Conservation (phyloP, 306 rosid species). For the Canavalia gladiata region DNA sequence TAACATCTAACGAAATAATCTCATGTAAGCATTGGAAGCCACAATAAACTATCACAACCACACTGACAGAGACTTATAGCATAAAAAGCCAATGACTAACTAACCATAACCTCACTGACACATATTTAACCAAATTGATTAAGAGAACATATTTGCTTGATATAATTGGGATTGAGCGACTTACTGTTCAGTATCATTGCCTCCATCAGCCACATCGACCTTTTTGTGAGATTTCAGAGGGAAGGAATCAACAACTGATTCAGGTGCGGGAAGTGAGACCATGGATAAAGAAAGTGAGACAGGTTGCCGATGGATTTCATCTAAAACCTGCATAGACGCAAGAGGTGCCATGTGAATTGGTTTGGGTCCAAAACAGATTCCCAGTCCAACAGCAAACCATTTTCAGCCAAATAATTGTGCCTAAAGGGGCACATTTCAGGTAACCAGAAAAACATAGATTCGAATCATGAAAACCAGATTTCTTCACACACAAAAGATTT, state of each 20-base stretch:
- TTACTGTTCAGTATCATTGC: constrained; percentile 78
- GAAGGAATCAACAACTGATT: constrained; percentile 84
- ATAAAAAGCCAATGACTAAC: not conserved
- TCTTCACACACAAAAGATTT: constrained; percentile 28
- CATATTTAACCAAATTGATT: not conserved
- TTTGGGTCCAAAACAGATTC: constrained; percentile 36
- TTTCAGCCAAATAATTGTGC: constrained; percentile 11
- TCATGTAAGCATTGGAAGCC: constrained; percentile 17
- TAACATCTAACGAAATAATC: constrained; percentile 69
- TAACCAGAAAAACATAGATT: constrained; percentile 24
- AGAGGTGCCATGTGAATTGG: constrained; percentile 38
- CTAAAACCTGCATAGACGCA: constrained; percentile 74
- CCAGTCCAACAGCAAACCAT: constrained; percentile 30
- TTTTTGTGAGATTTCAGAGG: constrained; percentile 81
- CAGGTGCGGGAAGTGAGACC: constrained; percentile 97
- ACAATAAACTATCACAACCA: not conserved
- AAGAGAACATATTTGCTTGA: not conserved
- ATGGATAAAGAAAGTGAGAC: constrained; percentile 79
- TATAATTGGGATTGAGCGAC: constrained; percentile 42
- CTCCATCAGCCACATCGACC: constrained; percentile 57
- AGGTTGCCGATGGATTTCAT: constrained; percentile 96
- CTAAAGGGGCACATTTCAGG: not conserved
- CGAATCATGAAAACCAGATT: constrained; percentile 11
- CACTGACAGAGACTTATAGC: constrained; percentile 1
- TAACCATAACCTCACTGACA: constrained; percentile 15